phyloP scores from a whole-genome alignment of 2,329 filamentous ascomycete genomes.

The Colletotrichum sp. region DNA sequence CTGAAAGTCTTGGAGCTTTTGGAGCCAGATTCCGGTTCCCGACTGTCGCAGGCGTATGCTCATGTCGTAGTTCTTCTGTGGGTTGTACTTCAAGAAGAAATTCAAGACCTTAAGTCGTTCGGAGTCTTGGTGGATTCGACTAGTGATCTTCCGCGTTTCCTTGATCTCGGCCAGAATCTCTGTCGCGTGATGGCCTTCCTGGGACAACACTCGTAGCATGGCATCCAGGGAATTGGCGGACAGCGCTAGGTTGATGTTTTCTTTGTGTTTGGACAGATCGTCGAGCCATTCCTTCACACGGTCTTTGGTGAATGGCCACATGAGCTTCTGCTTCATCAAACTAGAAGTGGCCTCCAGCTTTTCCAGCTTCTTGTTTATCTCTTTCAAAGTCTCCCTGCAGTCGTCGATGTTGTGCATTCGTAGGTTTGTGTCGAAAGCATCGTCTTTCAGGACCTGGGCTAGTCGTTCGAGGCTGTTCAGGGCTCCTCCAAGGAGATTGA shows the following conservation, averaged over 20 bases:
- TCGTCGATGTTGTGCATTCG: not conserved
- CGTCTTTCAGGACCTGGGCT: not conserved
- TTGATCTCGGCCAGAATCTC: not conserved
- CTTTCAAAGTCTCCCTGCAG: not conserved
- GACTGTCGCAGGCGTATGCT: not conserved
- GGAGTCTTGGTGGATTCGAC: not conserved
- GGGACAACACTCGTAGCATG: not conserved
- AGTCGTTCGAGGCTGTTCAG: not conserved
- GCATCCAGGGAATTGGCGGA: not conserved
- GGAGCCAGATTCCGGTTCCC: not conserved
- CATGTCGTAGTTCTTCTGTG: not conserved
- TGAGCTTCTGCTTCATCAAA: not conserved
- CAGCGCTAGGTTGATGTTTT: not conserved
- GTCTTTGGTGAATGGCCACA: not conserved
- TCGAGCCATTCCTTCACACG: not conserved
- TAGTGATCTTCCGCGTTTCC: not conserved
- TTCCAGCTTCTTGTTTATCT: not conserved
- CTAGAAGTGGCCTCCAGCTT: not conserved
- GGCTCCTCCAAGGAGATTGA: not conserved
- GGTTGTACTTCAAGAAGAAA: not conserved
- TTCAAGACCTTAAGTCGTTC: fast-evolving
- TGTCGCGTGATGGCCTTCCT: fast-evolving
- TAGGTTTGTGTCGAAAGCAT: not conserved
- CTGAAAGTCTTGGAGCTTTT: not conserved
- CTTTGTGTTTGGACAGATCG: not conserved